Evolutionary conservation across 2,329 filamentous ascomycete species (phyloP).

Genomic region (Blumeria graminis): DNA sequence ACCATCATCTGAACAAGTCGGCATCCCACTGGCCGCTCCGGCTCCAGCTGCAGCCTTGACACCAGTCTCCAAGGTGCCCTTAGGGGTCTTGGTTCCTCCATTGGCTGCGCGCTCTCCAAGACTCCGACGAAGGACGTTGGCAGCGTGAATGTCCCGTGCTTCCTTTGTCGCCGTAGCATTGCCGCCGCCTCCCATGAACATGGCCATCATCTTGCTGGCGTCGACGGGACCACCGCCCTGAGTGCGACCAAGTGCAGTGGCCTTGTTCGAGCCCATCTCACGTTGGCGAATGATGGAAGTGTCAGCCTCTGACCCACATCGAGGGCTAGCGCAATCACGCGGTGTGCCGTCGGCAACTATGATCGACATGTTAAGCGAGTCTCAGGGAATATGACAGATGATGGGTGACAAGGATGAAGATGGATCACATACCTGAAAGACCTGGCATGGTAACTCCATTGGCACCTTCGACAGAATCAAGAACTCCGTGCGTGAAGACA

Average conservation of each 20-base stretch:
- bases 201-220: conserved; percentile 28
- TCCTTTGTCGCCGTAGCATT: conserved; percentile 20
- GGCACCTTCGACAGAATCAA: conserved; percentile 30
- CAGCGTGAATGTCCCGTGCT: conserved; percentile 52
- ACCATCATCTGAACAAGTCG: too few relatives aligned
- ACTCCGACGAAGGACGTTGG: conserved; percentile 26
- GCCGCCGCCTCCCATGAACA: conserved; percentile 30
- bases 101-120: background rate
- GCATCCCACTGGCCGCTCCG: too few relatives aligned
- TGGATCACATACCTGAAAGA: conserved; percentile 22
- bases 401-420: conserved; percentile 2
- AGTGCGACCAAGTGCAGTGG: conserved; percentile 38
- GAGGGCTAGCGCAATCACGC: conserved; percentile 36
- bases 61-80: conserved; percentile 13
- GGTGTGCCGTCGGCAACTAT: conserved; percentile 38
- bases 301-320: conserved; percentile 39
- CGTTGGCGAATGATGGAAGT: conserved; percentile 42
- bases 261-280: conserved; percentile 29
- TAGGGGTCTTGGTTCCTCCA: background rate
- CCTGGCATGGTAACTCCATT: conserved; percentile 39
- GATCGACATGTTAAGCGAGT: background rate
- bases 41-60: conserved; percentile 20
- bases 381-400: background rate
- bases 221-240: conserved; percentile 33
- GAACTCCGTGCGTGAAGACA: conserved; percentile 31